These are phyloP conservation scores for Carex scoparia DNA, from an alignment of 176 grass and related monocot species.

Conservation along the genomic window DNA sequence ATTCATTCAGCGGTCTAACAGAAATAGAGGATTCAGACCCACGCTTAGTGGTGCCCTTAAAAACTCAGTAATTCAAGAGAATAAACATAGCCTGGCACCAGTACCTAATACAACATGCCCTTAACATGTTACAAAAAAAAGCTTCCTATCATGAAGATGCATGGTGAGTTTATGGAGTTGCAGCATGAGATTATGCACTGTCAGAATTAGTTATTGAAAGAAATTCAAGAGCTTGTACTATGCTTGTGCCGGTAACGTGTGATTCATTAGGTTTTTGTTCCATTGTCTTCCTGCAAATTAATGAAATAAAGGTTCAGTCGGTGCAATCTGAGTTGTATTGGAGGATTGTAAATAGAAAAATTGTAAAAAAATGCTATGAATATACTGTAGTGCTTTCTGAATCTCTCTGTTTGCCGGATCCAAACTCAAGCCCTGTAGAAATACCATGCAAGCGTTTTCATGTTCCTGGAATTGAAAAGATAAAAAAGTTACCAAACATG, in stretches of 20 bases:
- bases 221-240: neutral
- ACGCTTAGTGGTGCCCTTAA: neutral
- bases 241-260: neutral
- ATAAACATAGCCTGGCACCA: no score
- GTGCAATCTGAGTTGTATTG: neutral
- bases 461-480: slow-evolving; percentile 19
- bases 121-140: neutral
- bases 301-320: neutral
- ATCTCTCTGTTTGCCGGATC: slow-evolving; percentile 24
- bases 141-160: neutral
- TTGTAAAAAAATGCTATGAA: neutral
- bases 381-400: slow-evolving; percentile 28
- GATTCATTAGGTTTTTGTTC: neutral
- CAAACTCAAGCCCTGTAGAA: slow-evolving; percentile 16
- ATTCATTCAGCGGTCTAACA: neutral
- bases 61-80: no score
- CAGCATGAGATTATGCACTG: neutral
- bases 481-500: neutral
- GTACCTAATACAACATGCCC: neutral
- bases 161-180: neutral
- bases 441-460: slow-evolving; percentile 7
- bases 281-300: neutral
- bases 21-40: neutral
- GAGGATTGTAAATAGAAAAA: neutral
- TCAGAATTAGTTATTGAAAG: neutral